Conservation (phyloP, 139 green algal genomes). For the Tetratostichococcus sp. region DNA sequence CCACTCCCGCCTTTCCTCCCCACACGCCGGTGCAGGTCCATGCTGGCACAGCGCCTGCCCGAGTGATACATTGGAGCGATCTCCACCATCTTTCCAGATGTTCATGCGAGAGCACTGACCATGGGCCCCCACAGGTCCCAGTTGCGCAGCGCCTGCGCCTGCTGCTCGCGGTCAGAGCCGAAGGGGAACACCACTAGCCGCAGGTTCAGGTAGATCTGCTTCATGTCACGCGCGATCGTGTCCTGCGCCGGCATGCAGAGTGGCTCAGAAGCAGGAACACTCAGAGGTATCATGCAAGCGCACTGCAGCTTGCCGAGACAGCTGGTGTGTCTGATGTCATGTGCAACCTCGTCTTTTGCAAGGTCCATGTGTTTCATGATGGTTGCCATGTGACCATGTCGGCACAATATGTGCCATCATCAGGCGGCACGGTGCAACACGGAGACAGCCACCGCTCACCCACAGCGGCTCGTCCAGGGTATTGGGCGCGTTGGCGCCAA, state of each 20-base stretch:
- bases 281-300: neutral
- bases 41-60: neutral
- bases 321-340: neutral
- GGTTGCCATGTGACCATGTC: too few species aligned
- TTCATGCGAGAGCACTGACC: constrained; percentile 52
- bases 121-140: constrained; percentile 98
- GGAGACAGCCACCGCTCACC: constrained; percentile 58
- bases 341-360: neutral
- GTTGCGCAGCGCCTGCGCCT: constrained; percentile 77
- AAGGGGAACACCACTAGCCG: constrained; percentile 77
- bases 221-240: constrained; percentile 79
- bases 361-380: too few species aligned
- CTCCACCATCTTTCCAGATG: too few species aligned
- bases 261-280: neutral
- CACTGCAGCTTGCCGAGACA: neutral
- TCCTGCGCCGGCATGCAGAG: neutral
- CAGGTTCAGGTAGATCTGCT: constrained; percentile 82
- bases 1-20: too few species aligned
- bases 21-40: too few species aligned
- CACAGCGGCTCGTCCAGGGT: constrained; percentile 91
- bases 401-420: too few species aligned
- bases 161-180: constrained; percentile 55
- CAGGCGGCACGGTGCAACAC: too few species aligned
- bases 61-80: too few species aligned
- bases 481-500: constrained; percentile 25